Evolutionary conservation across 768 basidiomycete genomes (phyloP).

Genomic region (Pleurotus ostreatus): DNA sequence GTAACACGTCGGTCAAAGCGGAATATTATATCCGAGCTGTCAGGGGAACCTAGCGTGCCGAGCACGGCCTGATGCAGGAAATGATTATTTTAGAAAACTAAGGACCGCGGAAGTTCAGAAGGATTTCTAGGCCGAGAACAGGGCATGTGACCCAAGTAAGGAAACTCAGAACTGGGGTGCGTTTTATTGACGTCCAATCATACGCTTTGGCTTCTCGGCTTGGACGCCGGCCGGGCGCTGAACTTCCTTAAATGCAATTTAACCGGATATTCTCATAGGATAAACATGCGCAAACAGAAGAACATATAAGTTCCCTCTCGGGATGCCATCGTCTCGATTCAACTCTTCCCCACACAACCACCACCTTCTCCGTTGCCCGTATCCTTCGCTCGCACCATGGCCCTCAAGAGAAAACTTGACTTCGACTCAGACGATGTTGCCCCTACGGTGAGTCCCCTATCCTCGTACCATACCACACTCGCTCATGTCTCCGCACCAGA

Average conservation of each 20-base stretch:
- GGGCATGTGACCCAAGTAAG: neutral
- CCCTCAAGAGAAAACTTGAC: constrained; percentile 74
- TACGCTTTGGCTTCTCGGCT: constrained; percentile 15
- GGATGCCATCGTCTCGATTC: neutral
- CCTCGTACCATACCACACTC: constrained; percentile 14
- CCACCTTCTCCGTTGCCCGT: constrained; percentile 8
- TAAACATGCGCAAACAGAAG: constrained; percentile 14
- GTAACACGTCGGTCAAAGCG: neutral
- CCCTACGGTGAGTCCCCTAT: constrained; percentile 36
- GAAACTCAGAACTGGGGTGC: constrained; percentile 22
- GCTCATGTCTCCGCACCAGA: constrained; percentile 29
- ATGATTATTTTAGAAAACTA: neutral
- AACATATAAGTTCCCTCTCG: constrained; percentile 25
- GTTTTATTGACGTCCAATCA: constrained; percentile 23
- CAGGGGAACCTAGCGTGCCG: too few species aligned
- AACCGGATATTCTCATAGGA: neutral
- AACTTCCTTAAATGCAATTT: neutral
- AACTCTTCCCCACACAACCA: constrained; percentile 8
- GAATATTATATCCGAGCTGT: too few species aligned
- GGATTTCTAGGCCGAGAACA: neutral
- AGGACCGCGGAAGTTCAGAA: constrained; percentile 3
- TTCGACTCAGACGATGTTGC: constrained; percentile 50
- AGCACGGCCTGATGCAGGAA: neutral
- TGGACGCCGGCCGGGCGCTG: constrained; percentile 12
- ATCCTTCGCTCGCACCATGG: constrained; percentile 37